Evolutionary conservation across 75 land plant species (phyloP).

Genomic region (Gnetum montanum): DNA sequence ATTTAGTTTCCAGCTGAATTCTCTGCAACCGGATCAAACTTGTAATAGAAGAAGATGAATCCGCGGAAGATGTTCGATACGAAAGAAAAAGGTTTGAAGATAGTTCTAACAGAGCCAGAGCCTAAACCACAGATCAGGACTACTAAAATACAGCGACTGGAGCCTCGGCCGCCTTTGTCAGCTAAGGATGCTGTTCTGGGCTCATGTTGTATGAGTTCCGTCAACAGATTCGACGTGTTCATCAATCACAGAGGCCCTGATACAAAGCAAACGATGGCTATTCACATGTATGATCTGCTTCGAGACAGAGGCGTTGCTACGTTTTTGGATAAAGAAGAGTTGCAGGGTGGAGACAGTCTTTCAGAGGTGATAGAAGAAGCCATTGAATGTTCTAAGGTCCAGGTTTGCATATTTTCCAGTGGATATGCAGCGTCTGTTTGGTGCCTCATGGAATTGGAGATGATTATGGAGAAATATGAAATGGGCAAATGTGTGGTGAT

Average conservation of each 20-base stretch:
- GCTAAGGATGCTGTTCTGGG: too few relatives aligned
- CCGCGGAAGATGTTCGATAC: too few relatives aligned
- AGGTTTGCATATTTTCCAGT: background rate
- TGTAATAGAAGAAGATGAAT: too few relatives aligned
- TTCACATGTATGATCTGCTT: background rate
- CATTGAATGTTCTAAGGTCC: background rate
- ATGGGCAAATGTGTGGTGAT: too few relatives aligned
- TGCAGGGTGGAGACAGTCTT: background rate
- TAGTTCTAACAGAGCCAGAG: too few relatives aligned
- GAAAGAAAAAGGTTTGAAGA: too few relatives aligned
- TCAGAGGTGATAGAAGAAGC: background rate
- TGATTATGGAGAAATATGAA: background rate
- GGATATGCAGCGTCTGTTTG: background rate
- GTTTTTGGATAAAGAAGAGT: background rate
- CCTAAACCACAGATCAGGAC: too few relatives aligned
- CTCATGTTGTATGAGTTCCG: too few relatives aligned
- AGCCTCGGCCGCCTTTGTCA: too few relatives aligned
- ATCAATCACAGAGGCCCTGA: background rate
- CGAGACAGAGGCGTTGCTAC: background rate
- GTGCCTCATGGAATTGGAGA: background rate
- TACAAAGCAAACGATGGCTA: background rate
- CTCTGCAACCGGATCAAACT: too few relatives aligned
- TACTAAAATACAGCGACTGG: too few relatives aligned
- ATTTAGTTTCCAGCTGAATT: too few relatives aligned
- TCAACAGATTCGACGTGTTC: background rate